Evolutionary conservation across 73 alveolate genomes (phyloP), one percentile per base, ranked within the genome.

Genomic region (Blepharisma stoltei): DNA sequence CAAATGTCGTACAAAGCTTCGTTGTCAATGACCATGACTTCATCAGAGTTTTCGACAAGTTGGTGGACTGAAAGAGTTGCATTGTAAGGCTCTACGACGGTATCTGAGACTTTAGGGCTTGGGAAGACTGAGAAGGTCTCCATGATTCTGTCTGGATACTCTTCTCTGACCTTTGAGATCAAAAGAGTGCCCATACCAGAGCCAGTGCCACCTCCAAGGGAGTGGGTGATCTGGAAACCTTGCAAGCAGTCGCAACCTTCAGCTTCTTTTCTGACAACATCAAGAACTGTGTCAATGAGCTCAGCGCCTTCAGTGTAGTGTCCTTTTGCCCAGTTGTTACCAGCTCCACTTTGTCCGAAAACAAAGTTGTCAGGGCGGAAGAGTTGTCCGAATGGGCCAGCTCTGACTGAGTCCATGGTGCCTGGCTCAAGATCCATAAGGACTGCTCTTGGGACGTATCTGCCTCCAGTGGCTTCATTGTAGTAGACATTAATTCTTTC

Each of bases 311-410:
- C 99, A 85, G 98, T 96, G 86, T 94, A 94, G 82, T 94, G 98
- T 55, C 99, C 99, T 91, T 96, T 96, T 73, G 99, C 99, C 99
- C 99, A 96, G 86, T 96, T 96, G 93, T 94, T 94, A 71, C 99
- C 99, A 6, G 98, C 97, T 55, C 97, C 97, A 50, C 95, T 86
- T 84, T 92, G 87, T 44, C 99, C 99, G 82, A 93, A 93, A 78
- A 96, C 98, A 89, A 96, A 96, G 98, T 94, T 96, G 89, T 96
- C 99, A 21, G 99, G 99, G 87, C 98, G 92, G 98, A 96, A 96
- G 88, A 96, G 95, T 86, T 96, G 98, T 69, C 98, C 98, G 78
- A 91, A 95, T 54, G 99, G 98, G 55, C 98, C 98, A 46, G 99
- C 98, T 88, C 99, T 89, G 81, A 90, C 97, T 37, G 98, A 93